Evolutionary conservation across 2,329 filamentous ascomycete genomes (phyloP).

Genomic region (Calonectria leucothoes): DNA sequence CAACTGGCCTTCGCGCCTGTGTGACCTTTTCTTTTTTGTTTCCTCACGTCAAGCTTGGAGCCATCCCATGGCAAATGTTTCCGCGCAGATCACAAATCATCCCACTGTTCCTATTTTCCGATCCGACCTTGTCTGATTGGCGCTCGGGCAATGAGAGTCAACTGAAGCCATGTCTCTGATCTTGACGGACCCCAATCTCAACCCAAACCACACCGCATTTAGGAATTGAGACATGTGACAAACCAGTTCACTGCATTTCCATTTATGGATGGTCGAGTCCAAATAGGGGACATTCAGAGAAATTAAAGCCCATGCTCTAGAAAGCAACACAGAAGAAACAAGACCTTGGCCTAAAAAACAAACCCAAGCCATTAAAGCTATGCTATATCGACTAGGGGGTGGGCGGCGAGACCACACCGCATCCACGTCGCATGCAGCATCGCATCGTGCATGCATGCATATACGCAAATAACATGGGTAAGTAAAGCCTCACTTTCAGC

Average conservation of each 20-base stretch:
- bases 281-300: not conserved
- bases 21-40: not conserved
- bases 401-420: not conserved
- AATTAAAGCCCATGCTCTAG: not conserved
- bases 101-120: not conserved
- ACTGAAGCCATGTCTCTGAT: not conserved
- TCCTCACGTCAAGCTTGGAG: not conserved
- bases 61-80: not conserved
- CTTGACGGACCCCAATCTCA: not conserved
- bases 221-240: not conserved
- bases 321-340: not conserved
- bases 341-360: not conserved
- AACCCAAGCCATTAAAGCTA: not conserved
- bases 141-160: not conserved
- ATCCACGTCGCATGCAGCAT: not conserved
- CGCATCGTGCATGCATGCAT: not conserved
- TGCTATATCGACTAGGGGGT: not conserved
- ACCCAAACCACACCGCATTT: not conserved
- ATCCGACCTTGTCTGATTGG: not conserved
- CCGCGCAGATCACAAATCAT: not conserved
- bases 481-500: not conserved
- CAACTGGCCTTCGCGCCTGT: not conserved
- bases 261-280: not conserved
- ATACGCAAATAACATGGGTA: not conserved
- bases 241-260: not conserved